phyloP scores from a whole-genome alignment of 108 stramenopile genomes.

The Asterionellopsis glacialis region DNA sequence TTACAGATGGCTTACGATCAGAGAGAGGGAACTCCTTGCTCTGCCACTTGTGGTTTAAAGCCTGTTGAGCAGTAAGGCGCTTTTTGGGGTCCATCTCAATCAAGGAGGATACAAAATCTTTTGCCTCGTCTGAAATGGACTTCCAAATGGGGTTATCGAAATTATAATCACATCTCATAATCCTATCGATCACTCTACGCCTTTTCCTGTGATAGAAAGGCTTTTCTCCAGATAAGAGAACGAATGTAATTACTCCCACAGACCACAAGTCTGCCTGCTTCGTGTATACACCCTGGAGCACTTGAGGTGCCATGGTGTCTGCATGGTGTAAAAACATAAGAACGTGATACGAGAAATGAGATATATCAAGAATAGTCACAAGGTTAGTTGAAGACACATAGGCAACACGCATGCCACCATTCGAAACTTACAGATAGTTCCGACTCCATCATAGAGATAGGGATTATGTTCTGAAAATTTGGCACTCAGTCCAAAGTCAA shows the following conservation, averaged over 20 bases:
- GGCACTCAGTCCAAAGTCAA: constrained; percentile 76
- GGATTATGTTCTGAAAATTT: constrained; percentile 27
- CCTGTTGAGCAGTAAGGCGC: constrained; percentile 31
- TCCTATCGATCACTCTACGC: constrained; percentile 6
- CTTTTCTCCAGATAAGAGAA: constrained; percentile 62
- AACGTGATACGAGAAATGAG: constrained; percentile 26
- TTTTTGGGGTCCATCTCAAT: constrained; percentile 52
- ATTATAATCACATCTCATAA: constrained; percentile 31
- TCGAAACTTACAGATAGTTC: constrained; percentile 23
- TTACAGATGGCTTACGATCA: constrained; percentile 2
- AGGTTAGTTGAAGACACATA: too few relatives aligned
- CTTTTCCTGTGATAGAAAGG: constrained; percentile 62
- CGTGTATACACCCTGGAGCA: constrained; percentile 69
- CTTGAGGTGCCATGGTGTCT: constrained; percentile 83
- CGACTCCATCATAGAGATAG: constrained; percentile 63
- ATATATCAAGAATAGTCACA: too few relatives aligned
- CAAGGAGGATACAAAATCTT: constrained; percentile 47
- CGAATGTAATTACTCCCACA: constrained; percentile 73
- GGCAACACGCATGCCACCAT: not conserved
- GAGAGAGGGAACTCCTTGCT: constrained; percentile 30
- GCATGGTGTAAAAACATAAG: constrained; percentile 75
- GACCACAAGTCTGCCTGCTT: constrained; percentile 79
- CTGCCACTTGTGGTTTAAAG: constrained; percentile 49
- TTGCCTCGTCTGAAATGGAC: constrained; percentile 72
- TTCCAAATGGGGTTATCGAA: constrained; percentile 68